Base-by-base conservation (phyloP, 805 yeast genomes). In the Monosporozyma servazzii region DNA sequence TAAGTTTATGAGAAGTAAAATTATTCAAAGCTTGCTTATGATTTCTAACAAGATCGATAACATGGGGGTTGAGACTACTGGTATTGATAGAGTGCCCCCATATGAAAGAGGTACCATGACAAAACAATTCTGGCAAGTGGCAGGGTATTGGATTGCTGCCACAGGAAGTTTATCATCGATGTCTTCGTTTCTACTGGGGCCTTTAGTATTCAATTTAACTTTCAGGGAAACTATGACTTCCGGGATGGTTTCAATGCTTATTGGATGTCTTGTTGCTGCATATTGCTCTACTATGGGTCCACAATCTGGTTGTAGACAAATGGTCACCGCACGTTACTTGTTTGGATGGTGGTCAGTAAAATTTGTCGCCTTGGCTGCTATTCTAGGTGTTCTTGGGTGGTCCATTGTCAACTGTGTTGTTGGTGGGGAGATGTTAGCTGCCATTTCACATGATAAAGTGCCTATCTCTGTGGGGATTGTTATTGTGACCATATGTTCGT, bases 201-300 rank as follows among this genome's bases (percentile, higher is more conserved):
- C 95, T 0, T 65, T 86, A 48, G 61, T 86, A 2, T 88, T 78
- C 62, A 84, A 78, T 2, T 70, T 88, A 23, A 86, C 88, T 13
- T 82, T 86, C 58, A 77, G 70, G 52, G 84, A 86, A 58, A 71
- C 86, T 1, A 60, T 86, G 54, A 67, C 79, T 3, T 71, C 80
- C 18, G 95, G 95, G 1, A 55, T 84, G 18, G 57, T 81, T 5
- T 88, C 88, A 0, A 77, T 79, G 53, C 65, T 79, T 30, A 58
- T 85, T 2, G 96, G 96, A 0, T 82, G 93, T 61, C 64, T 76
- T 6, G 71, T 87, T 27, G 95, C 95, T 2, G 93, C 88, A 0
- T 87, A 86, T 62, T 86, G 93, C 64, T 76, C 95, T 5, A 76
- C 81, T 4, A 81, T 88, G 88, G 96, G 96, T 2, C 95, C 96